Conservation (phyloP, 768 basidiomycete species). For the Coprinellus aureogranulatus region DNA sequence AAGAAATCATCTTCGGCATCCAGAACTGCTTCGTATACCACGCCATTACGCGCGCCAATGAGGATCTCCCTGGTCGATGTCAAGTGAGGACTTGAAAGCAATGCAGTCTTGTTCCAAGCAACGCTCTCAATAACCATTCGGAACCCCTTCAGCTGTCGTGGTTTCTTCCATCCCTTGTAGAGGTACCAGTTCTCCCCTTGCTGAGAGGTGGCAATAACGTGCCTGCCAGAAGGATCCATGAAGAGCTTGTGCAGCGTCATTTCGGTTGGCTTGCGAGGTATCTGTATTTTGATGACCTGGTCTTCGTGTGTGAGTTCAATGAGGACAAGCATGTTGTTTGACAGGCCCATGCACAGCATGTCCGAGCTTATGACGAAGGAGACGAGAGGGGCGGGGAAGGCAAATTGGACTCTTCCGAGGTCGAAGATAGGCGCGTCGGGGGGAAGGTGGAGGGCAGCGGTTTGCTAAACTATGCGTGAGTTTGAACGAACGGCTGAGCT, state of each 20-base stretch:
- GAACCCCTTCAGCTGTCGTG: constrained; percentile 72
- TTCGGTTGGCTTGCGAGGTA: constrained; percentile 72
- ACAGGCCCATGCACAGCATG: constrained; percentile 79
- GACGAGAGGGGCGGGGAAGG: constrained; percentile 79
- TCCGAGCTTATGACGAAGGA: constrained; percentile 85
- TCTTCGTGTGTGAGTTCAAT: constrained; percentile 89
- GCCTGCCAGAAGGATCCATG: constrained; percentile 89
- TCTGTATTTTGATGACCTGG: constrained; percentile 77
- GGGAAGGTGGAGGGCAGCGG: constrained; percentile 33
- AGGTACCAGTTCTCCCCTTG: constrained; percentile 95
- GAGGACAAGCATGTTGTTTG: constrained; percentile 74
- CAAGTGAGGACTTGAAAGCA: constrained; percentile 61
- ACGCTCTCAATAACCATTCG: constrained; percentile 88
- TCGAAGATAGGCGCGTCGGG: constrained; percentile 70
- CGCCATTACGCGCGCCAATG: constrained; percentile 81
- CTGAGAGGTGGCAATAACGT: constrained; percentile 80
- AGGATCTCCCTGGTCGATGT: constrained; percentile 83
- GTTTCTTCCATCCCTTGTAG: constrained; percentile 78
- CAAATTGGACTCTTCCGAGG: constrained; percentile 85
- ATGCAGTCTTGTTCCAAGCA: constrained; percentile 80
- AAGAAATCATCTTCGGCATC: constrained; percentile 92
- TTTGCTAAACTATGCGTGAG: constrained; percentile 15
- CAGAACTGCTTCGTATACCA: constrained; percentile 83
- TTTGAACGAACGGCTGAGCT: too few species aligned
- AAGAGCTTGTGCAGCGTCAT: constrained; percentile 81